Conservation (phyloP, 1,284 basidiomycete species). For the Malassezia furfur region DNA sequence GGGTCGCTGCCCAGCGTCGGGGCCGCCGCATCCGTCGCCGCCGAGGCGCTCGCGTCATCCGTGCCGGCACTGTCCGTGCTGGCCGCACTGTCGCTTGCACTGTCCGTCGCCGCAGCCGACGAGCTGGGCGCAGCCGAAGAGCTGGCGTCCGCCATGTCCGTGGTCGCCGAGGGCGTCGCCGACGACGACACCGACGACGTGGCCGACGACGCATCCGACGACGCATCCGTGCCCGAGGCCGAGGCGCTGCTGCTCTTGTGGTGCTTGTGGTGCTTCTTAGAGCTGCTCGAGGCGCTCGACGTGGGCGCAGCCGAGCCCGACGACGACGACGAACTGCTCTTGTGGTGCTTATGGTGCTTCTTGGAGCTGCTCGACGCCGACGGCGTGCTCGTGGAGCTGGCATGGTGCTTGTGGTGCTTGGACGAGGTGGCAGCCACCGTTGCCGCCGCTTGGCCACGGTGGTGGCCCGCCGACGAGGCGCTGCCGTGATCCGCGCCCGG, state of each 20-base stretch:
- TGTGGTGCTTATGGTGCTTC: conserved; percentile 2
- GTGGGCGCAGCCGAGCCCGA: background rate
- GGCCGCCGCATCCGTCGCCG: background rate
- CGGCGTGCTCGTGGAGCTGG: background rate
- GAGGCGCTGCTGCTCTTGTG: background rate
- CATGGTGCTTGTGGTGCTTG: conserved; percentile 1
- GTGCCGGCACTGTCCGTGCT: background rate
- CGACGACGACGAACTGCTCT: background rate
- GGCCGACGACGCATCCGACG: background rate
- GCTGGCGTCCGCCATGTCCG: no score
- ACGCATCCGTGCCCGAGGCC: background rate
- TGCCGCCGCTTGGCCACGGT: background rate
- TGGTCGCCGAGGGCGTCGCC: no score
- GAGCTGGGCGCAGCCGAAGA: background rate
- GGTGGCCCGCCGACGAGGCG: background rate
- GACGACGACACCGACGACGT: no score
- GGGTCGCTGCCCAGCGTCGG: conserved; percentile 2
- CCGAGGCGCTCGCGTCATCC: background rate
- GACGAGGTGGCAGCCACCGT: background rate
- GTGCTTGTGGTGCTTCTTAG: background rate
- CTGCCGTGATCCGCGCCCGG: background rate
- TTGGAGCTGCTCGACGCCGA: background rate
- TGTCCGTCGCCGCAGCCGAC: background rate
- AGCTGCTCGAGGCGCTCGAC: background rate
- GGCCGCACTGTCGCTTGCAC: background rate